Base-by-base conservation (phyloP, 2,329 filamentous ascomycete genomes). In the Ramichloridium luteum region DNA sequence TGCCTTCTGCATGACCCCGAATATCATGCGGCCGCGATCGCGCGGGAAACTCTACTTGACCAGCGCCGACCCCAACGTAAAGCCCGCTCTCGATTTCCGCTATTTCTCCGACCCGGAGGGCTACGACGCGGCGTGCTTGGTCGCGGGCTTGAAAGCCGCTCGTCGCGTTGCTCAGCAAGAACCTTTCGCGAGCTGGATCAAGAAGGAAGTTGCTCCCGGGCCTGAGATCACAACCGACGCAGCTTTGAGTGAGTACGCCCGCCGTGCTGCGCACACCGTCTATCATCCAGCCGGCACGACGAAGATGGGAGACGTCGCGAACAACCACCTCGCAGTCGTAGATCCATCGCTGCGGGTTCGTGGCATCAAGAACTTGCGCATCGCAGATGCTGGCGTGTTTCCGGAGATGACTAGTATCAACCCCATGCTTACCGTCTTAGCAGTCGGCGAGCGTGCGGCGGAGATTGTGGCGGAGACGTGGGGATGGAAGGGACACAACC, bases 1-100 rank as follows among this genome's bases (percentile, higher is more conserved):
- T 49, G 83, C 82, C 31, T 92, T 92, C 66, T 90, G 83, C 71
- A 90, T 90, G 78, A 90, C 83, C 11, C 83, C 83, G 49, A 90
- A 92, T 63, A 90, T 92, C 49, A 82, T 81, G 18, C 80, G 83
- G 14, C 79, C 83, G 16, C 76, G 80, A 32, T 85, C 80, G 28
- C 74, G 78, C 33, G 83, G 83, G 37, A 72, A 75, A 42, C 65
- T 88, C 49, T 88, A 80, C 61, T 72, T 88, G 44, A 83, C 78
- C 32, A 83, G 77, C 16, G 57, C 74, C 20, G 79, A 88, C 57
- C 80, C 82, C 1, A 66, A 52, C 42, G 75, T 82, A 54, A 88
- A 88, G 62, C 82, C 82, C 11, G 78, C 81, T 3, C 72, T 90
- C 39, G 82, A 90, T 62, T 88, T 88, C 74, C 75, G 78, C 49